Percentiles rank a stretch among this genome's conserved stretches.
Conservation (phyloP, 1,284 basidiomycete species). For the Takashimella tepidaria region DNA sequence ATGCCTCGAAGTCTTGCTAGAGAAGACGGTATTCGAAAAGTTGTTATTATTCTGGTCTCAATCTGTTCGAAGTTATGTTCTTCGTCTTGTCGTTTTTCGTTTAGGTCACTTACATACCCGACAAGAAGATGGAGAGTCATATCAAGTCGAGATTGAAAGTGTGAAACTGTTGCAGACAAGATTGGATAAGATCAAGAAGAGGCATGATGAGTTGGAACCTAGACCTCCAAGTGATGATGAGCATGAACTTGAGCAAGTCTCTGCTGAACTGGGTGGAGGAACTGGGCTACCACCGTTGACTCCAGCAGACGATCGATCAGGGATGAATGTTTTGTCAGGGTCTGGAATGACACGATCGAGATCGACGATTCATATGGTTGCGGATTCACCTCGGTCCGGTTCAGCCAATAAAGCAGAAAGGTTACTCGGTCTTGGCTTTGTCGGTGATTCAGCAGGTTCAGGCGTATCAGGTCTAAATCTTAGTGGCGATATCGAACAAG, state of each 20-base stretch:
- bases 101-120: constrained; percentile 50
- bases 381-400: constrained; percentile 29
- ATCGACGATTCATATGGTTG: constrained; percentile 49
- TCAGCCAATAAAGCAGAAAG: constrained; percentile 35
- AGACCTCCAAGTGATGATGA: constrained; percentile 17
- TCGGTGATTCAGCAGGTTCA: constrained; percentile 7
- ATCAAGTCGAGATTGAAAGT: constrained; percentile 47
- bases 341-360: constrained; percentile 30
- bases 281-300: neutral
- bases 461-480: neutral
- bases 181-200: constrained; percentile 49
- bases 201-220: constrained; percentile 50
- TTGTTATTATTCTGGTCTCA: constrained; percentile 52
- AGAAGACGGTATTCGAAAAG: constrained; percentile 49
- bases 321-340: neutral
- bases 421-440: constrained; percentile 34
- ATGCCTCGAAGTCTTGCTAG: constrained; percentile 49
- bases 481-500: neutral
- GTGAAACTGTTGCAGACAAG: constrained; percentile 50
- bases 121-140: constrained; percentile 31
- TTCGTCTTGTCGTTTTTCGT: constrained; percentile 52
- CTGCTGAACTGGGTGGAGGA: neutral
- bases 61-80: constrained; percentile 50
- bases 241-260: constrained; percentile 12
- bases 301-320: neutral